Percentiles rank a stretch among this genome's conserved stretches.
phyloP scores from a whole-genome alignment of 2,329 filamentous ascomycete genomes.

The Fusarium newnesense region DNA sequence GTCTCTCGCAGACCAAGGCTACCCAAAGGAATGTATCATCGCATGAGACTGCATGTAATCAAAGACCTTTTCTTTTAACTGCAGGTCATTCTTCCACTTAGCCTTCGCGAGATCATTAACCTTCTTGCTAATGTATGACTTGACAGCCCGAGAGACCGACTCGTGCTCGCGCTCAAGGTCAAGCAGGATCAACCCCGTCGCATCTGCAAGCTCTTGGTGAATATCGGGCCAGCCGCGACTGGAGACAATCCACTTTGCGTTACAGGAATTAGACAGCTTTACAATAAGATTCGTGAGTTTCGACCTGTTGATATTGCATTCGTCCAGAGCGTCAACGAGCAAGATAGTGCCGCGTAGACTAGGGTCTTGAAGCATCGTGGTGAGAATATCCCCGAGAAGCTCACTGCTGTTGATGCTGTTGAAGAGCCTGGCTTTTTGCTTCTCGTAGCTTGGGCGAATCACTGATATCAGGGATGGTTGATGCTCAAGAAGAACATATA shows the following conservation, averaged over 20 bases:
- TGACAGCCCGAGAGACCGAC: accelerated
- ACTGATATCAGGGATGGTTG: accelerated
- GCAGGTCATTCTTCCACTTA: accelerated
- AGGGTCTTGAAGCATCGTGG: accelerated
- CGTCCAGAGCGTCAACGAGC: accelerated
- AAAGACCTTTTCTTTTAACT: neutral
- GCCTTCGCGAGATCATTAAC: accelerated
- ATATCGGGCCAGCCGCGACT: neutral
- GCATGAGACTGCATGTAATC: accelerated
- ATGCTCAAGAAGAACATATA: neutral
- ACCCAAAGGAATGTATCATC: neutral
- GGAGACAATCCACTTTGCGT: accelerated
- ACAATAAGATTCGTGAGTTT: neutral
- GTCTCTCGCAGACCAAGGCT: accelerated
- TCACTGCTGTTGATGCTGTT: neutral
- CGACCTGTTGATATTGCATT: accelerated
- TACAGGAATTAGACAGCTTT: accelerated
- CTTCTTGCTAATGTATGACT: neutral
- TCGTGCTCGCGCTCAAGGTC: accelerated
- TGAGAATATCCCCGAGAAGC: accelerated
- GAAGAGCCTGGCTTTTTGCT: accelerated
- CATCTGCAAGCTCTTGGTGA: accelerated
- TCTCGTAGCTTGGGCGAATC: accelerated
- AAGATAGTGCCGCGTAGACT: accelerated
- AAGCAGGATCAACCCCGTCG: accelerated